Base-by-base conservation (phyloP, 768 basidiomycete species). In the Dacryopinax primogenitus region DNA sequence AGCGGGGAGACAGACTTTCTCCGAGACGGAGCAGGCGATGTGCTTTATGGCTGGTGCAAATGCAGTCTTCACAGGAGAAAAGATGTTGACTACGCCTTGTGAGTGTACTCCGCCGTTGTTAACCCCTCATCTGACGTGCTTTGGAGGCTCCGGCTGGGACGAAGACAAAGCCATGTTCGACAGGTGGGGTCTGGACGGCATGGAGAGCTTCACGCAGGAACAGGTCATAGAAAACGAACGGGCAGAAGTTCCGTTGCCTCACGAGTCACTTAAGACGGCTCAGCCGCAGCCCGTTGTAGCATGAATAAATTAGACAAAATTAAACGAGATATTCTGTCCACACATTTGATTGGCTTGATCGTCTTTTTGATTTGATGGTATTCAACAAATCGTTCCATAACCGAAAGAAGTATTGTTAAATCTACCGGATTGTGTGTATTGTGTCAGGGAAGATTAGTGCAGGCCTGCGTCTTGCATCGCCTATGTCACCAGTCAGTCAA, bases 1-100 rank as follows among this genome's bases (percentile, higher is more conserved):
- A 6, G 95, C 95, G 21, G 95, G 95, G 64, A 80, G 95, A 71
- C 92, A 92, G 74, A 89, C 85, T 1, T 83, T 96, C 69, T 80
- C 80, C 66, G 95, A 98, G 78, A 81, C 89, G 9, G 90, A 97
- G 75, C 95, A 98, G 73, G 92, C 88, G 6, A 92, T 98, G 88
- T 93, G 92, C 72, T 98, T 98, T 78, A 88, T 98, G 89, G 93
- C 95, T 0, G 95, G 95, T 26, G 95, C 94, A 23, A 98, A 98
- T 72, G 95, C 95, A 23, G 87, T 98, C 67, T 98, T 98, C 74
- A 98, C 95, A n/a, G 95, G 94, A 44, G 95, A 97, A 73, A 82
- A 86, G 70, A 98, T 98, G 95, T 75, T 98, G 69, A 98, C 95
- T 13, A 98, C 95, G 15, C 92, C 94, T 51, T 96, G 93, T 88